Evolutionary conservation across 805 yeast species (phyloP), one percentile per base, ranked within the genome.

Genomic region (Yarrowia hollandica): DNA sequence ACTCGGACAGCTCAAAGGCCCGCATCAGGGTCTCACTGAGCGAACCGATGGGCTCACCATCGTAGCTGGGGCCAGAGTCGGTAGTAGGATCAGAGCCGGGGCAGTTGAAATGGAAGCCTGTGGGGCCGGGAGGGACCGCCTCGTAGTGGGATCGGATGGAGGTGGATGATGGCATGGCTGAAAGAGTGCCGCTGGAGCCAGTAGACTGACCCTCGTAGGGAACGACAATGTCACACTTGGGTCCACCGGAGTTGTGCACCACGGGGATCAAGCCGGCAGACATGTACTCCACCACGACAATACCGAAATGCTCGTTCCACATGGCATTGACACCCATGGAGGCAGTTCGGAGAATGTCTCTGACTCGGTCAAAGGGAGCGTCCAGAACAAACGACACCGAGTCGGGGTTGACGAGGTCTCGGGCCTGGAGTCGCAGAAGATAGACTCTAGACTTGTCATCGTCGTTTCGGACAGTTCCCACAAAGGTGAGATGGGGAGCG

Each of bases 261-360:
- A 94, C 74, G 1, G 99, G 97, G 15, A 94, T 82, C 23, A 86
- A 78, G 0, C 97, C 98, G 59, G 87, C 80, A 1, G 92, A 85
- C 74, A 88, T 77, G 69, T 90, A 89, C 71, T 94, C 99, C 7
- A 94, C 99, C 5, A 94, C 92, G 1, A 96, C 92, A 67, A 94
- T 94, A 16, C 99, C 99, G 71, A 94, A 94, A 74, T 94, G 99
- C 75, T 94, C 99, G 72, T 94, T 94, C 99, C 99, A 94, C 99
- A 94, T 94, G 26, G 96, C 90, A 67, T 94, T 92, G 35, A 94
- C 75, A 5, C 99, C 99, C 67, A 82, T 83, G 22, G 83, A 80
- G 2, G 90, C 80, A 12, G 71, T 73, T 11, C 74, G 66, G 30
- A 95, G 75, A 58, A 81, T 77, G 25, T 73, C 67, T 56, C 82